Percentiles rank a stretch among this genome's conserved stretches.
Evolutionary conservation across 78 protist species (phyloP).

Genomic region (slime mould (Dictyostelium discoideum)): DNA sequence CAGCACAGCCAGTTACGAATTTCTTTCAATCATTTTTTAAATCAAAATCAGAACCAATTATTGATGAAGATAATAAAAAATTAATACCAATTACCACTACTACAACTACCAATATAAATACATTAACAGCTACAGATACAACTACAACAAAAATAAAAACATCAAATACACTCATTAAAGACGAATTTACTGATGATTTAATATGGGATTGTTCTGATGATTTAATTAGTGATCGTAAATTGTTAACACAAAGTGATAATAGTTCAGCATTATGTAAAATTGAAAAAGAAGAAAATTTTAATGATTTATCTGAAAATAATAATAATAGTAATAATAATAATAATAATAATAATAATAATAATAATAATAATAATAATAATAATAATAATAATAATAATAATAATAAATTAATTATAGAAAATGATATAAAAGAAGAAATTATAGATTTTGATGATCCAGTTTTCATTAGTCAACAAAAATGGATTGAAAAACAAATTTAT

Average conservation of each 20-base stretch:
- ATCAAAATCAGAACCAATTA: background rate
- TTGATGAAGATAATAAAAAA: background rate
- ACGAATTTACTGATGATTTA: background rate
- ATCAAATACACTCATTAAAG: background rate
- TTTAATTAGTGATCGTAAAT: background rate
- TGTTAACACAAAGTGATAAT: background rate
- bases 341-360: background rate
- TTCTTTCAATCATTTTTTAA: background rate
- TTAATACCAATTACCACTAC: background rate
- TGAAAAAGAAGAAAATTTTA: background rate
- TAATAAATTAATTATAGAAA: background rate
- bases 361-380: background rate
- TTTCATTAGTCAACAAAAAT: slow-evolving; percentile 50
- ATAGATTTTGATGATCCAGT: slow-evolving; percentile 41
- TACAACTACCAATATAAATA: background rate
- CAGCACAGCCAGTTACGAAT: background rate
- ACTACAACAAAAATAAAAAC: background rate
- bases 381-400: background rate
- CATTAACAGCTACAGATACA: background rate
- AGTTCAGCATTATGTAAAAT: background rate
- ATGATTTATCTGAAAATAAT: background rate
- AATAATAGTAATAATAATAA: background rate
- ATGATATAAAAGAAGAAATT: background rate
- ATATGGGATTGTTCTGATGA: background rate
- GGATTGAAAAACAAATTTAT: slow-evolving; percentile 46